Evolutionary conservation across 1,284 basidiomycete genomes (phyloP).

Genomic region (Xerocomus cyaneibrunnescens): DNA sequence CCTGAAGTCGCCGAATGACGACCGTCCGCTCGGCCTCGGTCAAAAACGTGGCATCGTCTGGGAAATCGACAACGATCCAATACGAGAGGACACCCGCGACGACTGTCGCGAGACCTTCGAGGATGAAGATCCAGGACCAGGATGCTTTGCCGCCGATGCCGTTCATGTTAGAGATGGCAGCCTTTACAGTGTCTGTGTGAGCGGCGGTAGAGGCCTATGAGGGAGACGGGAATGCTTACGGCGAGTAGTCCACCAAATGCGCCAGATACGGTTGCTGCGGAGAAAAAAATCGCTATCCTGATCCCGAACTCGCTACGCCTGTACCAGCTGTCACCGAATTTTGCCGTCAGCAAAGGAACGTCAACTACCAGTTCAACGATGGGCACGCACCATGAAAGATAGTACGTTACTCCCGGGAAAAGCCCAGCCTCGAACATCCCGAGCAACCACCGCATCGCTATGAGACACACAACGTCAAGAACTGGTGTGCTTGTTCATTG

Average conservation of each 20-base stretch:
- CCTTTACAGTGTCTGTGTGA: no score
- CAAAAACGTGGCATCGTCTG: constrained; percentile 76
- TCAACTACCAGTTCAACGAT: not conserved
- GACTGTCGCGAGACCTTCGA: constrained; percentile 66
- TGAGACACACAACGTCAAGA: constrained; percentile 1
- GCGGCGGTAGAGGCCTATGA: not conserved
- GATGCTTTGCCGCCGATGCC: constrained; percentile 63
- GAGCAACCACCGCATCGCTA: constrained; percentile 64
- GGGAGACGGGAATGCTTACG: constrained; percentile 37
- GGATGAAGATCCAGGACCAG: constrained; percentile 75
- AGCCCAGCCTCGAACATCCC: constrained; percentile 73
- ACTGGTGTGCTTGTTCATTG: not conserved
- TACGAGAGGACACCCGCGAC: constrained; percentile 64
- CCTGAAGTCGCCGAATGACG: constrained; percentile 64
- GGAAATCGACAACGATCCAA: constrained; percentile 81
- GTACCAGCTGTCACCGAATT: constrained; percentile 50
- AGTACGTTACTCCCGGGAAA: constrained; percentile 61
- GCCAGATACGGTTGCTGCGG: constrained; percentile 68
- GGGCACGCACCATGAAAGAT: constrained; percentile 58
- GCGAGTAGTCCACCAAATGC: constrained; percentile 70
- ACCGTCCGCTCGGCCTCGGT: constrained; percentile 66
- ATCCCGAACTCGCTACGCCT: constrained; percentile 70
- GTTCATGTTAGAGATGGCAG: constrained; percentile 66
- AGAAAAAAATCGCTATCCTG: constrained; percentile 70
- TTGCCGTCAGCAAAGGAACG: not conserved